A percentile compares a stretch with the other conserved stretches of the same genome.
These are phyloP conservation scores for Phytopythium sindhum DNA, from an alignment of 352 stramenopile species.

Conservation along the genomic window DNA sequence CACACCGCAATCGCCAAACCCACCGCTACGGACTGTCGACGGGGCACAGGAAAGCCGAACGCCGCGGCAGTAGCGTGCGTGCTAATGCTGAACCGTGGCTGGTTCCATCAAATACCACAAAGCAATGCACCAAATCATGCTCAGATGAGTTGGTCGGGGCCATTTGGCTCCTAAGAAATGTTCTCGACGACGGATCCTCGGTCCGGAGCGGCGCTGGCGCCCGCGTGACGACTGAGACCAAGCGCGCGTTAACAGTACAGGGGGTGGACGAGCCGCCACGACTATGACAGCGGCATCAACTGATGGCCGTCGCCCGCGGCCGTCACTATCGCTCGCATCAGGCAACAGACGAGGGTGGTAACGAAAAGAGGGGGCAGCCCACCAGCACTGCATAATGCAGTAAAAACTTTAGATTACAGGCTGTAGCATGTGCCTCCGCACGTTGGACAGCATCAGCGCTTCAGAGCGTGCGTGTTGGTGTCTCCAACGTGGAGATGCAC, in stretches of 20 bases:
- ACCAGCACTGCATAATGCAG: too few relatives aligned
- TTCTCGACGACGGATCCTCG: not conserved
- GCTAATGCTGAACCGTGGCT: not conserved
- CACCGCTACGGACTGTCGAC: not conserved
- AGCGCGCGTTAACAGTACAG: not conserved
- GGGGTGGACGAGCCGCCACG: not conserved
- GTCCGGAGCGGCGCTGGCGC: constrained; percentile 1
- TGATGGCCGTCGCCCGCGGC: not conserved
- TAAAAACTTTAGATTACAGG: too few relatives aligned
- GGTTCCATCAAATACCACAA: not conserved
- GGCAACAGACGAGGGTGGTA: not conserved
- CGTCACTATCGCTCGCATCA: not conserved
- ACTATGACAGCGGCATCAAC: not conserved
- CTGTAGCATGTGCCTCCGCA: not conserved
- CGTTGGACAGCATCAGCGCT: not conserved
- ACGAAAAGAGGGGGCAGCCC: too few relatives aligned
- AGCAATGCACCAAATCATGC: not conserved
- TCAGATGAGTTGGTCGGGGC: not conserved
- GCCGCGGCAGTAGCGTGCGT: not conserved
- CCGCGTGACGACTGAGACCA: not conserved
- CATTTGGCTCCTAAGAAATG: not conserved
- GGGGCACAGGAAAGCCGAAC: not conserved
- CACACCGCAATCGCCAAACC: not conserved
- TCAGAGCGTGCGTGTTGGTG: not conserved
- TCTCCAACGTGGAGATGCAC: not conserved